Percentiles rank a stretch among this genome's conserved stretches.
These are phyloP conservation scores for Xerocomellus amylosporus DNA, from an alignment of 768 basidiomycete species.

Conservation along the genomic window DNA sequence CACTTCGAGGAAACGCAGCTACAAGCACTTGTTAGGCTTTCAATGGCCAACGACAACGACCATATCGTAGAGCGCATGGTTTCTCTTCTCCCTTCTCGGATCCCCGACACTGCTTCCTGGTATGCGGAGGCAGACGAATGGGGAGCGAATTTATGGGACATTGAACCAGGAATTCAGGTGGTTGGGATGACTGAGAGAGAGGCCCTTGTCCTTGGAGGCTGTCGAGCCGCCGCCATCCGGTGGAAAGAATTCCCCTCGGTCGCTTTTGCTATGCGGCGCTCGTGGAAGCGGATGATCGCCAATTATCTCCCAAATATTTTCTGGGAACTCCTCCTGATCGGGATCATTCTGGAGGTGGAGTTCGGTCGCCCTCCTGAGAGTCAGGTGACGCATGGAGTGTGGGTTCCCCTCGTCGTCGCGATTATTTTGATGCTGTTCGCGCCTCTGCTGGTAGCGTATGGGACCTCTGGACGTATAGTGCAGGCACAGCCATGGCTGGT, in stretches of 20 bases:
- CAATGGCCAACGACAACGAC: conserved; percentile 26
- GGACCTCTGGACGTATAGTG: conserved; percentile 14
- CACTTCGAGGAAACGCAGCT: conserved; percentile 14
- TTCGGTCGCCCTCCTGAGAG: no score
- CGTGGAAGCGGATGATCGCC: conserved; percentile 10
- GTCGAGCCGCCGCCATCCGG: conserved; percentile 19
- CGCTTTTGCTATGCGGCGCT: conserved; percentile 15
- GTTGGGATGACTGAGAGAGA: conserved; percentile 19
- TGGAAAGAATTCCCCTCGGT: conserved; percentile 26
- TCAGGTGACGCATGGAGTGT: not conserved
- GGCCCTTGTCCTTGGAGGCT: conserved; percentile 23
- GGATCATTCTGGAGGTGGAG: not conserved
- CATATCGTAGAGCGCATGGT: conserved; percentile 23
- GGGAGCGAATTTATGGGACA: conserved; percentile 20
- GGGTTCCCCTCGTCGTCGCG: not conserved
- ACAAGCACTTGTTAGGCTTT: conserved; percentile 23
- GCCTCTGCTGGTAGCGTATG: conserved; percentile 14
- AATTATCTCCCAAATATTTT: not conserved
- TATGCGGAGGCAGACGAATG: conserved; percentile 20
- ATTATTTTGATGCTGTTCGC: conserved; percentile 14
- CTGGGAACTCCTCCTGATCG: conserved; percentile 2
- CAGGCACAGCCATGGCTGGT: conserved; percentile 21
- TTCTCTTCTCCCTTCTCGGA: conserved; percentile 13
- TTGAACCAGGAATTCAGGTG: conserved; percentile 15
- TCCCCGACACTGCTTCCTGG: conserved; percentile 10